Conservation (phyloP, 2,329 filamentous ascomycete genomes). For the Penicillium rolfsii region DNA sequence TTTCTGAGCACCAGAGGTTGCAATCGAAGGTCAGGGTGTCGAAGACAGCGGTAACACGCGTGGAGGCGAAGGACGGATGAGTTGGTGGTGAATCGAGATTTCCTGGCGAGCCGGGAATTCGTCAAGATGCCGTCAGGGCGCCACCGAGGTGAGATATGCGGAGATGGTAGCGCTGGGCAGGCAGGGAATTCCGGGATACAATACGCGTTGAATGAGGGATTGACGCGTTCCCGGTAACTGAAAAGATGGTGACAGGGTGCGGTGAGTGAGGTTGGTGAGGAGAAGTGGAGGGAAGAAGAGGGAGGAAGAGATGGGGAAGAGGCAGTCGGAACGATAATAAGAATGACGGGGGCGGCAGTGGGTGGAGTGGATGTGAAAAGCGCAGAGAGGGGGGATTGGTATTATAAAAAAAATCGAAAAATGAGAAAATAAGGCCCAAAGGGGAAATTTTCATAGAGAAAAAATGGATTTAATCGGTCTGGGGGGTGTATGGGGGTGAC, state of each 20-base stretch:
- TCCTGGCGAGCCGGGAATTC: conserved; percentile 15
- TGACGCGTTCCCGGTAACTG: conserved; percentile 16
- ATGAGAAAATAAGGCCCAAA: conserved; percentile 9
- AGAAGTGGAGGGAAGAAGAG: conserved; percentile 24
- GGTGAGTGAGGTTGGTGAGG: conserved; percentile 13
- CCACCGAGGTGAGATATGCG: conserved; percentile 24
- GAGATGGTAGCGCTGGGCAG: conserved; percentile 12
- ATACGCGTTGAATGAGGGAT: conserved; percentile 29
- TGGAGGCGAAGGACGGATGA: conserved; percentile 10
- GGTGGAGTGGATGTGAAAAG: conserved; percentile 28
- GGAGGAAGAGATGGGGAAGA: conserved; percentile 14
- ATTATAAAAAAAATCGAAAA: conserved; percentile 23
- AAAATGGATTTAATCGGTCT: conserved; percentile 25
- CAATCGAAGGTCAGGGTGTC: conserved; percentile 19
- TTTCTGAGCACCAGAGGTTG: conserved; percentile 22
- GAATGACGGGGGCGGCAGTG: conserved; percentile 33
- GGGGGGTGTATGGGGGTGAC: conserved; percentile 4
- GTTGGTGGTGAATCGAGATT: conserved; percentile 7
- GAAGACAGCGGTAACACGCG: conserved; percentile 11
- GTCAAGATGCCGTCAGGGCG: conserved; percentile 20
- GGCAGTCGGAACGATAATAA: conserved; percentile 32
- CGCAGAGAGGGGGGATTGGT: conserved; percentile 25
- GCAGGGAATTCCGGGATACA: conserved; percentile 9
- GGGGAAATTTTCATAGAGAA: conserved; percentile 21
- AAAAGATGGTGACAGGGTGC: conserved; percentile 4